Conservation (phyloP, 257 asterid genomes). For the Coffea canephora region DNA sequence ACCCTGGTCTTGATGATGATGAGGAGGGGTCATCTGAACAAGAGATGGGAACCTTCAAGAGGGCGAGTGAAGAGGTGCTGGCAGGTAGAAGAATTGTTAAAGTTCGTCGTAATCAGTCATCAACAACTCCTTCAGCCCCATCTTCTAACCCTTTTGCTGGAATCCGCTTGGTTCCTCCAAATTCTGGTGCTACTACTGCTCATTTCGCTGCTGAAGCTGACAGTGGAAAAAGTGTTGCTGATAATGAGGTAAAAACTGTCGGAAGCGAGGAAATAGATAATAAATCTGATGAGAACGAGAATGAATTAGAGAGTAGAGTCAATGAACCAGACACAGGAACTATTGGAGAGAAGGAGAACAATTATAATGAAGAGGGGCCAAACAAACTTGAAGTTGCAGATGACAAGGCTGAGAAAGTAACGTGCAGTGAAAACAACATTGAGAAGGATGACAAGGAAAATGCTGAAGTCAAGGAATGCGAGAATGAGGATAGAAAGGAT, state of each 20-base stretch:
- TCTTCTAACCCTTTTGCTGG: slow-evolving; percentile 76
- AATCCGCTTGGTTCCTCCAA: slow-evolving; percentile 54
- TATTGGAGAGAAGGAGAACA: slow-evolving; percentile 22
- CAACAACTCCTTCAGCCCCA: slow-evolving; percentile 43
- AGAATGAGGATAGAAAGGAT: slow-evolving; percentile 36
- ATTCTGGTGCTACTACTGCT: slow-evolving; percentile 20
- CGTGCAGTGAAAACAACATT: slow-evolving; percentile 28
- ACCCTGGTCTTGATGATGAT: slow-evolving; percentile 92
- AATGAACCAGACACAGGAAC: slow-evolving; percentile 33
- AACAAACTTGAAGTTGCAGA: slow-evolving; percentile 13
- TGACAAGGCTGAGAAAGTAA: slow-evolving; percentile 21
- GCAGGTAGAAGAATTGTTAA: slow-evolving; percentile 81
- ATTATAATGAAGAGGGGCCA: slow-evolving; percentile 21
- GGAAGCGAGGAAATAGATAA: slow-evolving; percentile 25
- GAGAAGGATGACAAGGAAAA: slow-evolving; percentile 29
- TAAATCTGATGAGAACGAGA: background rate
- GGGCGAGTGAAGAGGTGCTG: slow-evolving; percentile 83
- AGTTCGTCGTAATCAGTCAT: slow-evolving; percentile 63
- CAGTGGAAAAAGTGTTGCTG: slow-evolving; percentile 14
- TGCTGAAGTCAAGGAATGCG: slow-evolving; percentile 30
- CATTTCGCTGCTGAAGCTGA: slow-evolving; percentile 18
- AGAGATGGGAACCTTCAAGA: slow-evolving; percentile 77
- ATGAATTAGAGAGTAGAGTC: slow-evolving; percentile 33
- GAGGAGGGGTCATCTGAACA: slow-evolving; percentile 56
- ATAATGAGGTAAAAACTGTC: slow-evolving; percentile 23